Evolutionary conservation across 2,329 filamentous ascomycete species (phyloP).

Genomic region (Trichoderma asperellum): DNA sequence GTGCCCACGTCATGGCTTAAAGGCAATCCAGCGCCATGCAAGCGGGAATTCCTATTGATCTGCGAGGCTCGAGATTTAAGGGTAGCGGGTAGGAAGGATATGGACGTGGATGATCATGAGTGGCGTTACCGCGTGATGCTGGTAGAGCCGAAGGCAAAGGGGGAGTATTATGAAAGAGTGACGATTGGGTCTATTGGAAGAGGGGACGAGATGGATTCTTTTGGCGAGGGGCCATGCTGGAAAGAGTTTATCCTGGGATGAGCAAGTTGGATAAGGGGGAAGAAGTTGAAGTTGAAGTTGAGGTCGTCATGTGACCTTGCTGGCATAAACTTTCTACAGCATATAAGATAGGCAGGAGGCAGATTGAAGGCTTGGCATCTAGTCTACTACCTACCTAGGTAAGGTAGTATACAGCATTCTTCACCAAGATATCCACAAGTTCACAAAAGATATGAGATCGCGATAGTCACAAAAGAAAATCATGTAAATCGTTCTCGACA

Average conservation of each 20-base stretch:
- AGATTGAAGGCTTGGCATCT: no score
- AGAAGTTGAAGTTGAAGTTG: not conserved
- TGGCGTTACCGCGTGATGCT: conserved; percentile 6
- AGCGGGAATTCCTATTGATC: not conserved
- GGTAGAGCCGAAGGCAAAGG: not conserved
- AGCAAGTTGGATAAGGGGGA: not conserved
- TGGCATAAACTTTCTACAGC: not conserved
- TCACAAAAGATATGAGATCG: not conserved
- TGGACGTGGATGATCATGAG: not conserved
- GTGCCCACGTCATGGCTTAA: not conserved
- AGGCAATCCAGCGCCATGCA: not conserved
- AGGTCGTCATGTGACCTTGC: not conserved
- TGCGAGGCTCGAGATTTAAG: not conserved
- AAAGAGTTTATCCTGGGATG: conserved; percentile 3
- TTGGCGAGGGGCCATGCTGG: not conserved
- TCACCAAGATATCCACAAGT: not conserved
- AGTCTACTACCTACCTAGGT: no score
- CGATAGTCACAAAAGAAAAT: not conserved
- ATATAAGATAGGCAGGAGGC: not conserved
- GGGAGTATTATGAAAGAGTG: not conserved
- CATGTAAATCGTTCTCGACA: not conserved
- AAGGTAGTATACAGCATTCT: not conserved
- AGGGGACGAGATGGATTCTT: not conserved
- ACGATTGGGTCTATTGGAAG: conserved; percentile 1
- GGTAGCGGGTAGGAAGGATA: not conserved